These are phyloP conservation scores for Debaryomyces tyrocola DNA, from an alignment of 805 yeast species.

Conservation along the genomic window DNA sequence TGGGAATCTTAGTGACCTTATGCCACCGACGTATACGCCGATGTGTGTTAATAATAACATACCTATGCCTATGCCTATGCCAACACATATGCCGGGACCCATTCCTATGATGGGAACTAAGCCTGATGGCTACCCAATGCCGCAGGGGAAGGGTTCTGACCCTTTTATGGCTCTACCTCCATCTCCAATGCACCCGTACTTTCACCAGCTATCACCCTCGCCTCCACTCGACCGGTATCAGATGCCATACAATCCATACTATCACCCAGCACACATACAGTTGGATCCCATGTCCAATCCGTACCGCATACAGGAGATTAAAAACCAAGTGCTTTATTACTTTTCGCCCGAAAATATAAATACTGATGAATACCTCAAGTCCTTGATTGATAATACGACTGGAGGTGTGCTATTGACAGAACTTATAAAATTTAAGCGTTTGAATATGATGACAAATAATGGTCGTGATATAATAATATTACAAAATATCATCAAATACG, in stretches of 20 bases:
- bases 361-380: slow-evolving; percentile 20
- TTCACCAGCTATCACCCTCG: not conserved
- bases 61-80: too few relatives aligned
- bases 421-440: slow-evolving; percentile 15
- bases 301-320: slow-evolving; percentile 4
- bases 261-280: not conserved
- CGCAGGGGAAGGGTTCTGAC: not conserved
- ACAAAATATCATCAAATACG: slow-evolving; percentile 8
- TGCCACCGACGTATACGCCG: not conserved
- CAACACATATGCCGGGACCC: not conserved
- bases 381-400: slow-evolving; percentile 11
- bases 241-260: not conserved
- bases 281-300: not conserved
- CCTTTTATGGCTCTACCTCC: not conserved
- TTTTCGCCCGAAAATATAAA: slow-evolving; percentile 22
- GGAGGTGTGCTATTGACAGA: slow-evolving; percentile 16
- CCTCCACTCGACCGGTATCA: not conserved
- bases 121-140: not conserved
- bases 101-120: not conserved
- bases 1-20: not conserved
- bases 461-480: slow-evolving; percentile 12
- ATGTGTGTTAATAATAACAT: too few relatives aligned
- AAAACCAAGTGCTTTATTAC: slow-evolving; percentile 19
- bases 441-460: slow-evolving; percentile 14
- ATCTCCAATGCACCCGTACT: not conserved